phyloP scores from a whole-genome alignment of 2,329 filamentous ascomycete species.

The Xylaria arbuscula region DNA sequence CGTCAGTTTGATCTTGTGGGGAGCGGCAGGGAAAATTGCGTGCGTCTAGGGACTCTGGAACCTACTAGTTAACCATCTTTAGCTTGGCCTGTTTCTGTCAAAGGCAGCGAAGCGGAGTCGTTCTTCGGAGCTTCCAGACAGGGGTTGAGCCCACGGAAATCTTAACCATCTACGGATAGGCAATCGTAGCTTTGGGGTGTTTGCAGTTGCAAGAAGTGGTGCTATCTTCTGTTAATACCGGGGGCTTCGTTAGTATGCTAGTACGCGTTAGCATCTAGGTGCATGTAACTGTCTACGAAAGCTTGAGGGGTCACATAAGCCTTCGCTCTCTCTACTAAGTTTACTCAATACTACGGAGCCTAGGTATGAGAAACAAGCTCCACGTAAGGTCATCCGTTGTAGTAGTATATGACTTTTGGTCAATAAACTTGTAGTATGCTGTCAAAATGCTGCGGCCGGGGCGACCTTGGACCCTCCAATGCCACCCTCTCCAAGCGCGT shows the following conservation, averaged over 20 bases:
- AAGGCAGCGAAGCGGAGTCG: conserved; percentile 35
- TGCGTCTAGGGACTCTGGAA: conserved; percentile 40
- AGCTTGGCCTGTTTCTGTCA: conserved; percentile 39
- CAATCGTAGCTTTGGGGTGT: conserved; percentile 10
- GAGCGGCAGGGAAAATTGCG: conserved; percentile 48
- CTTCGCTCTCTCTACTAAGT: conserved; percentile 13
- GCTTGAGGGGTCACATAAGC: conserved; percentile 1
- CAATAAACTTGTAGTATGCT: conserved; percentile 31
- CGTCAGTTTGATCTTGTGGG: conserved; percentile 35
- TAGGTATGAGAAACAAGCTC: conserved; percentile 15
- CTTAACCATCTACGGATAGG: conserved; percentile 24
- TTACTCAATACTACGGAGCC: conserved; percentile 7
- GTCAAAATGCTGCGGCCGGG: conserved; percentile 31
- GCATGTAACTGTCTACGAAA: conserved; percentile 12
- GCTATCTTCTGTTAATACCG: conserved; percentile 10
- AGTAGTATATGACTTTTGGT: conserved; percentile 31
- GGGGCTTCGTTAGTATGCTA: conserved; percentile 19
- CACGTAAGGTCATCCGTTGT: conserved; percentile 19
- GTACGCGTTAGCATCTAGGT: conserved; percentile 17
- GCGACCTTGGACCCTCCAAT: conserved; percentile 29
- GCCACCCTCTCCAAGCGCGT: conserved; percentile 34
- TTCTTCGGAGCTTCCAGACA: conserved; percentile 27
- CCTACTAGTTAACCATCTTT: conserved; percentile 33
- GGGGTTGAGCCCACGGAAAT: conserved; percentile 26
- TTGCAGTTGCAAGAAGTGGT: conserved; percentile 11